Evolutionary conservation across 140 eudicot species (phyloP), one percentile per base, ranked within the genome.

Genomic region (Bidens hawaiensis): DNA sequence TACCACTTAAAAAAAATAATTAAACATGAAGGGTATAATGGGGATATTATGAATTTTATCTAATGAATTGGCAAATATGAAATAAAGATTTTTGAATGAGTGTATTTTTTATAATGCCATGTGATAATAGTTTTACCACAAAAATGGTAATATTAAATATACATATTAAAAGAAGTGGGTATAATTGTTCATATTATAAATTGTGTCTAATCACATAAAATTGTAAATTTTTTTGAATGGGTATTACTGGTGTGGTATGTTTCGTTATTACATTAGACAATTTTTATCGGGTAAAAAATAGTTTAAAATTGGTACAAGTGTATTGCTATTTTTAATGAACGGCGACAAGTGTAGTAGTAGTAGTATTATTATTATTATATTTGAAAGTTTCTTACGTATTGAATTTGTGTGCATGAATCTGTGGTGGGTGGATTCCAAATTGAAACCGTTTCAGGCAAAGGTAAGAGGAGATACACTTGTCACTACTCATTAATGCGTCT

Each of bases 391-490:
- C n/a, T n/a, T n/a, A n/a, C n/a, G n/a, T n/a, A n/a, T n/a, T n/a
- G n/a, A n/a, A n/a, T n/a, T n/a, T 61, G 57, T 66, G 34, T 78
- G 78, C 81, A 72, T 88, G 86, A 64, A 40, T 26, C 16, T 53
- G 10, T 45, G 60, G 42, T 64, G 53, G 78, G 55, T 68, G 82
- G 78, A 68, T 45, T 42, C 62, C 30, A 55, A 55, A 27, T 5
- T 55, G 62, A 58, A 41, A 42, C 49, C 28, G 24, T 73, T 67
- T 49, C 80, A 90, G 97, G 85, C 81, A 68, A 81, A 86, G 97
- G 97, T 89, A 80, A 38, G 71, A 30, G 9, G 71, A 30, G 9
- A 33, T 46, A 30, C 26, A 36, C 1, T 55, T 50, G 8, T 73
- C 1, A 46, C 68, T 26, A 18, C 23, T 73, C 1, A 28, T 72